phyloP scores from a whole-genome alignment of 257 asterid genomes.

The Nicotiana sylvestris region DNA sequence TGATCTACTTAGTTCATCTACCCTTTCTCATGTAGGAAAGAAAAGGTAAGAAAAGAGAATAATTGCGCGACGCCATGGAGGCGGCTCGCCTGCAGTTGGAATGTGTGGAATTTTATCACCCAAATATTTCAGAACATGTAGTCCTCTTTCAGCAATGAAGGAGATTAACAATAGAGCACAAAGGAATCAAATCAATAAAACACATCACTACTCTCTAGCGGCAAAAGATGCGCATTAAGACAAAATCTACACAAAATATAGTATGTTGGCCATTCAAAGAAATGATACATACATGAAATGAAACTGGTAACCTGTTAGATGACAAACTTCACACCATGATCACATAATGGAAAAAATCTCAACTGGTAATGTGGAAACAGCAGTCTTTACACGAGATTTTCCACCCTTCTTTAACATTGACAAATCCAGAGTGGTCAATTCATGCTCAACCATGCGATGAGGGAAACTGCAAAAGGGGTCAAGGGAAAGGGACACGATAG shows the following conservation, averaged over 20 bases:
- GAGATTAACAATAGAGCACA: neutral
- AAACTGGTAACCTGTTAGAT: neutral
- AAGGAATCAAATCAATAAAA: neutral
- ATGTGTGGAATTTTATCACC: neutral
- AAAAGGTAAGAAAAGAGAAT: neutral
- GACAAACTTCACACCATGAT: neutral
- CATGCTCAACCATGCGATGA: neutral
- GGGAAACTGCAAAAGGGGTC: neutral
- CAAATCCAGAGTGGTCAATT: neutral
- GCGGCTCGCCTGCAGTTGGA: neutral
- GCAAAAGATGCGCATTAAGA: neutral
- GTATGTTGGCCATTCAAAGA: neutral
- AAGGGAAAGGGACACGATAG: neutral
- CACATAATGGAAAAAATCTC: neutral
- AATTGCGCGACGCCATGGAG: neutral
- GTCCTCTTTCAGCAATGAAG: neutral
- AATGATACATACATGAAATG: neutral
- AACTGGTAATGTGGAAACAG: neutral
- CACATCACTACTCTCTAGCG: neutral
- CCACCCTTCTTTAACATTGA: neutral
- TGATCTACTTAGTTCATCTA: too few species aligned
- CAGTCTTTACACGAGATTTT: neutral
- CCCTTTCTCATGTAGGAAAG: too few species aligned
- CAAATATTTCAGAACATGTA: neutral
- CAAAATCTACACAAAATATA: neutral